phyloP scores from a whole-genome alignment of 306 rosid species.

The Vigna unguiculata region DNA sequence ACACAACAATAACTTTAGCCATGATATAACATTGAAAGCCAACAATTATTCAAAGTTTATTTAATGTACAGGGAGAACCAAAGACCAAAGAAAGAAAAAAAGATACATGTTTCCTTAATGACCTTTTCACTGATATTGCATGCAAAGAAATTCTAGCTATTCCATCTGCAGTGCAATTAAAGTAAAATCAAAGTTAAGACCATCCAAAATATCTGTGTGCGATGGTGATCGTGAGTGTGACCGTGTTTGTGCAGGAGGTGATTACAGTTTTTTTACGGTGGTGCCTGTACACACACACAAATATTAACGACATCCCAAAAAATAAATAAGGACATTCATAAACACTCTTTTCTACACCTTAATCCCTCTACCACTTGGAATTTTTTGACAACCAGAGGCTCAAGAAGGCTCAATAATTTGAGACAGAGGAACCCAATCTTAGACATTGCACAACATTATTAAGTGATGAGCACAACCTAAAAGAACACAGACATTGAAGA shows the following conservation, averaged over 20 bases:
- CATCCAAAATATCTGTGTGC: background rate
- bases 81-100: slow-evolving; percentile 42
- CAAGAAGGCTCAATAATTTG: too few relatives aligned
- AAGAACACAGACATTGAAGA: too few relatives aligned
- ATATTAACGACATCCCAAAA: too few relatives aligned
- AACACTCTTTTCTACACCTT: too few relatives aligned
- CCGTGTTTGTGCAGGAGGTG: background rate
- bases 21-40: slow-evolving; percentile 31
- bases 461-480: too few relatives aligned
- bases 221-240: background rate
- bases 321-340: too few relatives aligned
- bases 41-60: background rate
- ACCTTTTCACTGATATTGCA: slow-evolving; percentile 88
- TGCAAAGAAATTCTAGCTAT: slow-evolving; percentile 99
- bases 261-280: too few relatives aligned
- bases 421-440: too few relatives aligned
- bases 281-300: too few relatives aligned
- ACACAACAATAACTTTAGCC: slow-evolving; percentile 10
- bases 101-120: slow-evolving; percentile 83
- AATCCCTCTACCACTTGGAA: too few relatives aligned
- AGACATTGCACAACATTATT: too few relatives aligned
- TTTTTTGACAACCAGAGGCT: too few relatives aligned
- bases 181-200: background rate
- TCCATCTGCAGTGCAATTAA: slow-evolving; percentile 69
- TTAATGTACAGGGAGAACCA: background rate